Evolutionary conservation across 805 yeast genomes (phyloP).

Genomic region (Soucietia sequanensis): DNA sequence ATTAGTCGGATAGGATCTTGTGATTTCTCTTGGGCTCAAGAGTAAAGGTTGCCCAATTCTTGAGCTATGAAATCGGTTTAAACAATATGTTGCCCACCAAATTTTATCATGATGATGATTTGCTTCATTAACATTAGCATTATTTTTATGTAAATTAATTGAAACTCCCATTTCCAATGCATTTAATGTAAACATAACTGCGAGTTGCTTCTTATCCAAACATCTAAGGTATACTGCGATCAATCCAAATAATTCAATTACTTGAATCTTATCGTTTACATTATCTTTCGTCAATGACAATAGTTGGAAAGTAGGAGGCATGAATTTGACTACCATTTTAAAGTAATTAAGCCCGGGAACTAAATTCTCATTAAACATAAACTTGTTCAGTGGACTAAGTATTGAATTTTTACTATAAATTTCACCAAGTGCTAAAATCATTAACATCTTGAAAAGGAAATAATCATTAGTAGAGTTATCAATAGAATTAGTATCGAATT

Average conservation of each 20-base stretch:
- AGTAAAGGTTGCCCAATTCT: conserved; percentile 26
- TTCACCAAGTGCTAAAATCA: conserved; percentile 21
- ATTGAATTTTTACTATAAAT: conserved; percentile 14
- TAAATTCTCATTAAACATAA: background rate
- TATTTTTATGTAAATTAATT: conserved; percentile 21
- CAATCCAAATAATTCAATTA: conserved; percentile 23
- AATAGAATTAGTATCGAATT: conserved; percentile 1
- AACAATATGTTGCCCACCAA: conserved; percentile 27
- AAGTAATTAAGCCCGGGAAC: conserved; percentile 24
- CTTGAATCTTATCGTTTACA: conserved; percentile 14
- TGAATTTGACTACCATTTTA: conserved; percentile 13
- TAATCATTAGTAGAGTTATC: conserved; percentile 9
- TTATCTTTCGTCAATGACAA: conserved; percentile 10
- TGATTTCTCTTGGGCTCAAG: conserved; percentile 17
- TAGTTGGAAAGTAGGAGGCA: conserved; percentile 18
- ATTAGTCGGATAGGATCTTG: conserved; percentile 6
- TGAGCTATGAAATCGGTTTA: conserved; percentile 22
- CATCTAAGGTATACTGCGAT: conserved; percentile 21
- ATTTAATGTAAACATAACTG: conserved; percentile 19
- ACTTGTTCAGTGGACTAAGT: conserved; percentile 4
- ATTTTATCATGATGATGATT: conserved; percentile 8
- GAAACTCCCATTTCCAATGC: conserved; percentile 27
- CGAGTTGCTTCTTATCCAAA: conserved; percentile 26
- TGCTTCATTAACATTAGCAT: conserved; percentile 6
- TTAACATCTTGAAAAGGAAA: conserved; percentile 19